Conservation (phyloP, 139 green algal species). For the Closterium sp. region DNA sequence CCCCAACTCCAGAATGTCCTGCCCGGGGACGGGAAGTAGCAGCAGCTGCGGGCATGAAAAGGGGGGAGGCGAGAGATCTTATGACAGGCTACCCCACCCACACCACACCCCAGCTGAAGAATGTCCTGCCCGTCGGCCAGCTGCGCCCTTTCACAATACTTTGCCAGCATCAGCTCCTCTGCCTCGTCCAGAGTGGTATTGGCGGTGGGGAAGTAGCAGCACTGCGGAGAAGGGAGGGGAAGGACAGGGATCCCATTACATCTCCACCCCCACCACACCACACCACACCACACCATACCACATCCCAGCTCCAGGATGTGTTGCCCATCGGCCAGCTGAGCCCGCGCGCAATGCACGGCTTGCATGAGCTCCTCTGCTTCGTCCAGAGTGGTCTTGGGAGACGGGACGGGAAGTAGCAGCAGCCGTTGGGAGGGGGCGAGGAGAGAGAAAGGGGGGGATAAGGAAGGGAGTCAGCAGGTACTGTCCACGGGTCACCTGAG, state of each 20-base stretch:
- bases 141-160: constrained; percentile 77
- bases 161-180: constrained; percentile 85
- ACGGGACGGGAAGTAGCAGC: constrained; percentile 29
- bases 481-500: constrained; percentile 75
- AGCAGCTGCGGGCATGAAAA: constrained; percentile 9
- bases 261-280: too few relatives aligned
- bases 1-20: constrained; percentile 81
- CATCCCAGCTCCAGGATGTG: constrained; percentile 92
- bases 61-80: neutral
- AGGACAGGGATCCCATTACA: too few relatives aligned
- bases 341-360: constrained; percentile 74
- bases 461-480: too few relatives aligned
- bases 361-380: constrained; percentile 92
- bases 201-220: constrained; percentile 30
- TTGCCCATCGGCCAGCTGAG: constrained; percentile 75
- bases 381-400: constrained; percentile 58
- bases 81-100: too few relatives aligned
- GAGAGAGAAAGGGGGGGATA: too few relatives aligned
- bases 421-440: neutral
- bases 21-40: constrained; percentile 53
- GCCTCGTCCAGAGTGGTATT: constrained; percentile 70
- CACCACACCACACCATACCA: constrained; percentile 56
- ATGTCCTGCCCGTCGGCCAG: constrained; percentile 77
- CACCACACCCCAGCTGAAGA: constrained; percentile 96
- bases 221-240: neutral